These are phyloP conservation scores for Ligustrum vulgare DNA, from an alignment of 257 asterid species.

Conservation along the genomic window DNA sequence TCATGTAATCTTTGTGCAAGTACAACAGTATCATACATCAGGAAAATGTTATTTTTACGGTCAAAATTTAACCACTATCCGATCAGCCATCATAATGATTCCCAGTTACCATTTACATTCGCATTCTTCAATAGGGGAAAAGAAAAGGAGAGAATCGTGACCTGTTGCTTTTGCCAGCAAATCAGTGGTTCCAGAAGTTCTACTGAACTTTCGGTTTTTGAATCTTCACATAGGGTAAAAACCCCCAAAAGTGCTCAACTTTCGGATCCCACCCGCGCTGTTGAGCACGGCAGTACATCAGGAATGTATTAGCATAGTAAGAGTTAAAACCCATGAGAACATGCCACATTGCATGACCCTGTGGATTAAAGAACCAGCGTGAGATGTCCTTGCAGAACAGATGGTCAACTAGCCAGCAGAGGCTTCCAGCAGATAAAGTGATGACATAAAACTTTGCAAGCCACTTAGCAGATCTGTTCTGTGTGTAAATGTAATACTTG, in stretches of 20 bases:
- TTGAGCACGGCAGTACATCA: constrained; percentile 94
- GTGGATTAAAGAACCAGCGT: constrained; percentile 70
- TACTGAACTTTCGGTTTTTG: constrained; percentile 81
- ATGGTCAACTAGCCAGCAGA: constrained; percentile 82
- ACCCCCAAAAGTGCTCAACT: constrained; percentile 56
- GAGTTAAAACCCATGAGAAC: constrained; percentile 90
- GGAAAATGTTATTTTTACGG: constrained; percentile 26
- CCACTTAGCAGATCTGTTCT: constrained; percentile 68
- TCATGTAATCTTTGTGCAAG: constrained; percentile 38
- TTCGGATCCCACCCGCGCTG: constrained; percentile 86
- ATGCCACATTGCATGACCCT: constrained; percentile 98
- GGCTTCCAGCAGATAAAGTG: constrained; percentile 54
- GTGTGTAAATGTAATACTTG: constrained; percentile 79
- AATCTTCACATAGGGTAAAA: constrained; percentile 74
- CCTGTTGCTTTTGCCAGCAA: constrained; percentile 33
- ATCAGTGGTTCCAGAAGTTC: constrained; percentile 27
- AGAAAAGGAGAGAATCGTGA: constrained; percentile 28
- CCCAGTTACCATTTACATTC: constrained; percentile 36
- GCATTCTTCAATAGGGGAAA: neutral
- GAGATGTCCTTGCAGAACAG: constrained; percentile 58
- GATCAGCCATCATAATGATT: constrained; percentile 41
- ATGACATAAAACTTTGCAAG: constrained; percentile 64
- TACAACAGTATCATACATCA: constrained; percentile 33
- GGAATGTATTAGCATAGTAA: constrained; percentile 75
- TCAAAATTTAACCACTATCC: constrained; percentile 50